phyloP scores from a whole-genome alignment of 1,284 basidiomycete genomes.

The Cutaneotrichosporon sp. region DNA sequence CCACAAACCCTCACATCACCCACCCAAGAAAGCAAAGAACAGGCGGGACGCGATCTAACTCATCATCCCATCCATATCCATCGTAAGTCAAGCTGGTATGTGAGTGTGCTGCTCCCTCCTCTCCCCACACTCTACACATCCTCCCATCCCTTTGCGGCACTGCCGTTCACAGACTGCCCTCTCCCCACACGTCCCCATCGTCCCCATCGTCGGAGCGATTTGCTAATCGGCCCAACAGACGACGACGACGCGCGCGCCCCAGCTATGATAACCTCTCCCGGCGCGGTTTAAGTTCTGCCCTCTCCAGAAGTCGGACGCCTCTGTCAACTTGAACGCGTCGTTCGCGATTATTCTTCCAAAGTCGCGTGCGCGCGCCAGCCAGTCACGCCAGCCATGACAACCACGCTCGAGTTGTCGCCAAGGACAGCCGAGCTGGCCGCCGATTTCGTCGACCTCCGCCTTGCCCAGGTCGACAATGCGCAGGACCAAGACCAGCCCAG shows the following conservation, averaged over 20 bases:
- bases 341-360: background rate
- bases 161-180: background rate
- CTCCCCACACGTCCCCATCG: background rate
- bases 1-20: too few species aligned
- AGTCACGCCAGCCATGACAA: background rate
- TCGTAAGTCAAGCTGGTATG: background rate
- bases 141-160: background rate
- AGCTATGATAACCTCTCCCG: background rate
- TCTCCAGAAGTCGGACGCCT: background rate
- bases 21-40: background rate
- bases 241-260: background rate
- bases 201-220: background rate
- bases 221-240: background rate
- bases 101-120: background rate
- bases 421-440: conserved; percentile 4
- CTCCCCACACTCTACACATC: background rate
- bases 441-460: conserved; percentile 1
- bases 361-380: background rate
- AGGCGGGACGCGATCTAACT: too few species aligned
- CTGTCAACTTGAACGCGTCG: background rate
- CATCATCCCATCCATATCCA: background rate
- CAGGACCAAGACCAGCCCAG: background rate
- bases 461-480: background rate
- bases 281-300: conserved; percentile 1
- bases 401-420: background rate